Evolutionary conservation across 2,329 filamentous ascomycete species (phyloP), one percentile per base, ranked within the genome.

Genomic region (Cladophialophora bantiana): DNA sequence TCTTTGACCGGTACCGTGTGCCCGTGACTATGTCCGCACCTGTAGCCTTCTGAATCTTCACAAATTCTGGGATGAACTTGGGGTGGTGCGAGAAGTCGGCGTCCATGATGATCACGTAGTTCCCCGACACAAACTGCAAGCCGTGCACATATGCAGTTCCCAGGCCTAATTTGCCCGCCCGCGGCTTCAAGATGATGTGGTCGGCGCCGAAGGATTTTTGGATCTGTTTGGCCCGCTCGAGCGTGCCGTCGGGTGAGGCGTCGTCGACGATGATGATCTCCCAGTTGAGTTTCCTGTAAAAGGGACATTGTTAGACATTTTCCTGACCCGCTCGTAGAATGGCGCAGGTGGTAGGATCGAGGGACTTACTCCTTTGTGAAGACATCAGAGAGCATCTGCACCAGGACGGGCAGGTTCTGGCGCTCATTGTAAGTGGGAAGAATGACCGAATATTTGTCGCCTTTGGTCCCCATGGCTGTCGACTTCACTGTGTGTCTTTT

Each of bases 31-130:
- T 99, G 77, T 99, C 95, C 83, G 93, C 96, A 83, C 93, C 88
- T 71, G 84, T 89, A 64, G 83, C 82, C 79, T 88, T 86, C 81
- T 98, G 95, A 72, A 89, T 86, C 67, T 86, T 86, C 75, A 99
- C 92, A 93, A 99, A 98, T 77, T 90, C 85, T 62, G 94, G 89
- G 81, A 99, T 97, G 87, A 98, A 99, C 83, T 98, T 99, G 77
- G 95, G 95, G 85, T 99, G 95, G 83, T 99, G 95, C 74, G 89
- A 93, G 86, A 99, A 99, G 83, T 99, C 95, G 81, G 96, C 95
- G 84, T 99, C 95, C 95, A 99, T 99, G 86, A 99, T 99, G 84
- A 99, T 92, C 78, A 99, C 92, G 77, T 89, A 98, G 86, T 96
- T 97, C 75, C 95, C 95, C 26, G 89, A 93, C 31, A 86, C 90